Conservation (phyloP, 208 protist species). For the Naegleria fowleri region DNA sequence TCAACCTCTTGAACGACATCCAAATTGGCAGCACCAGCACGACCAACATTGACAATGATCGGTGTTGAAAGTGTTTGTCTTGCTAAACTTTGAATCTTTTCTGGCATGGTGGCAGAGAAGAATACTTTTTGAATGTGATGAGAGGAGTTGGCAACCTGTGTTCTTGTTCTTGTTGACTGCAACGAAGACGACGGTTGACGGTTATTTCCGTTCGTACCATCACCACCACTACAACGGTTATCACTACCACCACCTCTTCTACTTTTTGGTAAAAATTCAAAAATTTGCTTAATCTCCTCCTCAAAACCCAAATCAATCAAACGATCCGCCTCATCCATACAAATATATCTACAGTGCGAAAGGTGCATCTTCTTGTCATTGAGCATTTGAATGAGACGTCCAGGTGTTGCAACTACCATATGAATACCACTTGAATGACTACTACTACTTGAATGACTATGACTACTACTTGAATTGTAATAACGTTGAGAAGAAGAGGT, state of each 20-base stretch:
- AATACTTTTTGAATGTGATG: constrained; percentile 75
- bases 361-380: constrained; percentile 59
- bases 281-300: constrained; percentile 52
- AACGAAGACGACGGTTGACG: background rate
- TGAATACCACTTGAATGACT: constrained; percentile 55
- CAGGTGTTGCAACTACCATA: constrained; percentile 75
- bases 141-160: no score
- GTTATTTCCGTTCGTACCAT: background rate
- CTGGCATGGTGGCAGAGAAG: constrained; percentile 83
- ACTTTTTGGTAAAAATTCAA: background rate
- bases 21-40: constrained; percentile 76
- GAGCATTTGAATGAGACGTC: constrained; percentile 72
- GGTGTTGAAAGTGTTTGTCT: constrained; percentile 56
- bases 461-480: background rate
- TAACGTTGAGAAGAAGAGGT: no score
- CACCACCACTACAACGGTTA: background rate
- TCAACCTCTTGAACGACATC: constrained; percentile 77
- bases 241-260: background rate
- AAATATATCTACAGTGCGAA: constrained; percentile 51
- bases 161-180: background rate
- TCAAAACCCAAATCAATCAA: constrained; percentile 72
- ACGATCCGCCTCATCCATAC: constrained; percentile 82
- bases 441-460: background rate
- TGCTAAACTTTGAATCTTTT: constrained; percentile 78
- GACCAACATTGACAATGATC: constrained; percentile 78